Conservation (phyloP, 805 yeast genomes). For the Metschnikowia dekortorum region DNA sequence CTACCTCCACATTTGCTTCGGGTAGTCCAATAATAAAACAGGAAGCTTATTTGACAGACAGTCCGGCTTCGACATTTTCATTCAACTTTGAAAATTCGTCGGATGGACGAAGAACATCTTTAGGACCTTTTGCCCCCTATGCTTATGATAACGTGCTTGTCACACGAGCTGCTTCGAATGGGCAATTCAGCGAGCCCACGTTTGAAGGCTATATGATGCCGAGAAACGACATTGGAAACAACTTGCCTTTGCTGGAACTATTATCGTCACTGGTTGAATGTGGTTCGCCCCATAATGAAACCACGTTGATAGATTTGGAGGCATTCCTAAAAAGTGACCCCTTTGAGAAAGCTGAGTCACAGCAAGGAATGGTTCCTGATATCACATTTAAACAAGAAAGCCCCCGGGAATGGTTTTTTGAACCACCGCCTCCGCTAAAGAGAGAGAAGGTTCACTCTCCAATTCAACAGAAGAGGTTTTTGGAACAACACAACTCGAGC, state of each 20-base stretch:
- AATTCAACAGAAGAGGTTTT: neutral
- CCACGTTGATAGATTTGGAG: neutral
- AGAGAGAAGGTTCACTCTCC: neutral
- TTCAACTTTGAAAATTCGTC: neutral
- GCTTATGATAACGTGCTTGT: neutral
- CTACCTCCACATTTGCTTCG: slow-evolving; percentile 4
- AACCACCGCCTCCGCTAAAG: neutral
- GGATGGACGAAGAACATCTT: neutral
- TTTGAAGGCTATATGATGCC: neutral
- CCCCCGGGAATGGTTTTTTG: neutral
- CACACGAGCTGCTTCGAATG: neutral
- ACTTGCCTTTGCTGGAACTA: neutral
- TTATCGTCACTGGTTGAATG: neutral
- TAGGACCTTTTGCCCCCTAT: neutral
- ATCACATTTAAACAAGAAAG: neutral
- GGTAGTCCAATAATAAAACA: slow-evolving; percentile 1
- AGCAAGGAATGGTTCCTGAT: neutral
- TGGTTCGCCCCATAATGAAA: neutral
- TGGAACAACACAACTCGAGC: neutral
- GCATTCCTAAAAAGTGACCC: slow-evolving; percentile 4
- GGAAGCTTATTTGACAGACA: neutral
- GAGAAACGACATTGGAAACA: neutral
- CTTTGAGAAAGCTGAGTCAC: neutral
- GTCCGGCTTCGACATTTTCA: neutral
- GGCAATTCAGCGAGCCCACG: neutral